Evolutionary conservation across 257 asterid species (phyloP), one percentile per base, ranked within the genome.

Genomic region (Fraxinus americana): DNA sequence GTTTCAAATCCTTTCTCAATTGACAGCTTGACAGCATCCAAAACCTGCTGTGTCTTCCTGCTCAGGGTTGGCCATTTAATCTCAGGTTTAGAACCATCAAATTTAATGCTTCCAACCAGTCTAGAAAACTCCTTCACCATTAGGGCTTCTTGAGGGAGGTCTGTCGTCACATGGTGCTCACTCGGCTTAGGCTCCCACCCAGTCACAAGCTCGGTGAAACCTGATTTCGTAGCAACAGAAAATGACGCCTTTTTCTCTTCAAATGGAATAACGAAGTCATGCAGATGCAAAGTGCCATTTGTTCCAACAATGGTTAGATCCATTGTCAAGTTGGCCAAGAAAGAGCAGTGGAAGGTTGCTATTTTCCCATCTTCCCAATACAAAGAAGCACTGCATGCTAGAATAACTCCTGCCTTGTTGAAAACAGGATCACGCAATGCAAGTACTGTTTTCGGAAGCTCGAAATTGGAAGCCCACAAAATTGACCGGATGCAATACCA

Each of bases 401-500:
- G 63, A 48, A 93, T 88, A 65, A 89, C 88, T 3, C 97, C 98
- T 1, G 88, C 75, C 19, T 78, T 85, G 82, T 89, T 90, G 14
- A 72, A 78, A 14, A 82, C 85, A 0, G 96, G 85, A 39, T 88
- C 91, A 0, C 74, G 86, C 57, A 84, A 12, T 0, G 97, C 91
- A 1, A 88, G 79, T 2, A 78, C 96, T 0, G 91, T 81, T 80
- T 89, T 88, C 6, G 98, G 97, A 0, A 93, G 82, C 68, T 87
- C 83, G 5, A 82, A 92, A 39, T 85, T 83, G 14, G 84, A 79
- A 0, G 94, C 93, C 98, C 94, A 93, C 38, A 93, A 80, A 82
- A 90, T 89, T 39, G 96, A 92, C 29, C 92, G 74, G 75, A 87
- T 85, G 89, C 91, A 84, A 45, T 90, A 93, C 98, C 98, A 93